phyloP scores from a whole-genome alignment of 225 moss, liverwort and hornwort species.

The Polytrichum formosum region DNA sequence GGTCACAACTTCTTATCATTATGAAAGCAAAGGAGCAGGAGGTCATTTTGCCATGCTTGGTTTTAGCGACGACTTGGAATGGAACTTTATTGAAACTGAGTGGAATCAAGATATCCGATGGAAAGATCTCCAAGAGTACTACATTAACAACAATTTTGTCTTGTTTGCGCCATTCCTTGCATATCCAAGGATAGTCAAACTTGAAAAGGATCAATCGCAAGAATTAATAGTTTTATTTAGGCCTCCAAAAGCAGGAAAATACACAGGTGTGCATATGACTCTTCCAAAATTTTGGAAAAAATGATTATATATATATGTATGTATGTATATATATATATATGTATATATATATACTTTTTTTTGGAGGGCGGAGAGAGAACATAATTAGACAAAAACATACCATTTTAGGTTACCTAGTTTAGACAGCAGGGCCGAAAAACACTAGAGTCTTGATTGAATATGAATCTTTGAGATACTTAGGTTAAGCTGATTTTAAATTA shows the following conservation, averaged over 20 bases:
- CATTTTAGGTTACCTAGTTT: too few relatives aligned
- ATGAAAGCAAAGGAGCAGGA: slow-evolving; percentile 46
- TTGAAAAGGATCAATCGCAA: slow-evolving; percentile 51
- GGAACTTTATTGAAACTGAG: slow-evolving; percentile 18
- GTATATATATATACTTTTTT: too few relatives aligned
- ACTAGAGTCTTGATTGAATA: too few relatives aligned
- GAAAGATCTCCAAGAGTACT: slow-evolving; percentile 43
- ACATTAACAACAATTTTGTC: slow-evolving; percentile 38
- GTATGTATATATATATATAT: too few relatives aligned
- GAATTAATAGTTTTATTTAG: slow-evolving; percentile 76
- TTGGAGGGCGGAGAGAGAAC: too few relatives aligned
- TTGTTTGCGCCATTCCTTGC: slow-evolving; percentile 65
- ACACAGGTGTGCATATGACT: slow-evolving; percentile 1
- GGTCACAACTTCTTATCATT: slow-evolving; percentile 29
- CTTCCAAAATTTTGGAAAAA: too few relatives aligned
- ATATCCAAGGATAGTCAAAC: slow-evolving; percentile 41
- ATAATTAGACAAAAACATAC: too few relatives aligned
- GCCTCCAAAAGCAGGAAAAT: slow-evolving; percentile 50
- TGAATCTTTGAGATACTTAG: too few relatives aligned
- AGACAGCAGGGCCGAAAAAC: too few relatives aligned
- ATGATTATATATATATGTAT: too few relatives aligned
- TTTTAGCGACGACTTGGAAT: slow-evolving; percentile 10
- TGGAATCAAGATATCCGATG: slow-evolving; percentile 40
- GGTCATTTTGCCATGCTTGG: slow-evolving; percentile 52
- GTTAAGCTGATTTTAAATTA: too few relatives aligned